Evolutionary conservation across 2,329 filamentous ascomycete species (phyloP), one percentile per base, ranked within the genome.

Genomic region (Gnomoniopsis sp.): DNA sequence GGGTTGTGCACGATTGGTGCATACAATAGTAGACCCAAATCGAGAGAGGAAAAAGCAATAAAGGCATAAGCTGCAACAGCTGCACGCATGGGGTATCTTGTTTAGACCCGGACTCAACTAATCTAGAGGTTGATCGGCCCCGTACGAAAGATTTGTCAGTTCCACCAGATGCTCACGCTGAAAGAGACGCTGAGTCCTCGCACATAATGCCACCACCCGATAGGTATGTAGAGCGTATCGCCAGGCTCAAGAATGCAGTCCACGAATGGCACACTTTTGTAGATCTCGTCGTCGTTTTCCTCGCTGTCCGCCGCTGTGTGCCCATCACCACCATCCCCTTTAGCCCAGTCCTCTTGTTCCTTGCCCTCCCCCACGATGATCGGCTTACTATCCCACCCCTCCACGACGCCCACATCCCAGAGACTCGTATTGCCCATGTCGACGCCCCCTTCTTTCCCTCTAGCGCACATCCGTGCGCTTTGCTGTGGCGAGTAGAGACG

Each of bases 151-250:
- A n/a, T 12, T 23, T n/a, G 26, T 72, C 58, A 83, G 64, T 90
- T 89, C 89, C 91, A 99, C 95, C 95, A 99, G 69, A 97, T 98
- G 69, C 92, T 97, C 14, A 98, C 92, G 65, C 93, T 97, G 68
- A 96, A 93, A 69, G 93, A 96, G 21, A 90, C 85, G 58, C 86
- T 91, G 67, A 98, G 70, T 52, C 91, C 91, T 60, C 90, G 81
- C 3, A 98, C 90, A 72, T 97, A 98, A 77, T 99, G 95, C 95
- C 95, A 99, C 93, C 95, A 99, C 0, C 93, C 95, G 6, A 91
- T 81, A 0, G 95, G 95, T 55, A 99, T 90, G 70, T 96, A 95
- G 55, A 99, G 71, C 63, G 87, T 89, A 55, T 99, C 92, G 0
- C 93, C 95, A 1, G 89, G 88, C 33, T 82, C 84, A 6, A 99